Conservation (phyloP, 2,329 filamentous ascomycete species). For the Dothideomycetes sp. region DNA sequence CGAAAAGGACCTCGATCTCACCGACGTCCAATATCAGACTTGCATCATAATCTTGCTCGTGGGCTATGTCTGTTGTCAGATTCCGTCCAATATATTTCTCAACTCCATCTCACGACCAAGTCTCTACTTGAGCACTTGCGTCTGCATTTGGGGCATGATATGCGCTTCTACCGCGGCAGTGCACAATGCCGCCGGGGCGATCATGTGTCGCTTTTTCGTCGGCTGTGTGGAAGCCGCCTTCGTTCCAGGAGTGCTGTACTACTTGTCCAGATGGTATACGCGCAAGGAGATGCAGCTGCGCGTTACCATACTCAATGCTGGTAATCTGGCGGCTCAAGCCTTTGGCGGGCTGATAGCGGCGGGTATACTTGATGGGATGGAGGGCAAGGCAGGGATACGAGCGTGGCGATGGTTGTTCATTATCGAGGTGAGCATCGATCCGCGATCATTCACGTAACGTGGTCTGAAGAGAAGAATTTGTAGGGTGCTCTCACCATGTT, state of each 20-base stretch:
- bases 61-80: conserved; percentile 32
- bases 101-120: conserved; percentile 27
- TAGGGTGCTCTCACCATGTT: conserved; percentile 52
- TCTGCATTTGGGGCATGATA: conserved; percentile 29
- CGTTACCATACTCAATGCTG: conserved; percentile 16
- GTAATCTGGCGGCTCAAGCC: conserved; percentile 42
- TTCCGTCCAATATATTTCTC: conserved; percentile 37
- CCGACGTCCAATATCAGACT: conserved; percentile 44
- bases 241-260: conserved; percentile 29
- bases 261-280: conserved; percentile 39
- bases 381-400: conserved; percentile 42
- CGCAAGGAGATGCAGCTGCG: conserved; percentile 28
- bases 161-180: conserved; percentile 23
- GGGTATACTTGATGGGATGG: conserved; percentile 54
- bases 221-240: conserved; percentile 35
- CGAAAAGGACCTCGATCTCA: conserved; percentile 47
- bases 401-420: too few relatives aligned
- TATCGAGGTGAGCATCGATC: too few relatives aligned
- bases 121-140: conserved; percentile 27
- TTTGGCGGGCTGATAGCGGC: conserved; percentile 50
- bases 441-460: too few relatives aligned
- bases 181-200: conserved; percentile 23
- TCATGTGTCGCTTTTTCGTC: conserved; percentile 27
- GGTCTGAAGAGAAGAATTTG: too few relatives aligned
- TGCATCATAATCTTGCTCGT: conserved; percentile 49